A percentile compares a stretch with the other conserved stretches of the same genome.
Conservation (phyloP, 441 rosid genomes). For the Populus trichocarpa region DNA sequence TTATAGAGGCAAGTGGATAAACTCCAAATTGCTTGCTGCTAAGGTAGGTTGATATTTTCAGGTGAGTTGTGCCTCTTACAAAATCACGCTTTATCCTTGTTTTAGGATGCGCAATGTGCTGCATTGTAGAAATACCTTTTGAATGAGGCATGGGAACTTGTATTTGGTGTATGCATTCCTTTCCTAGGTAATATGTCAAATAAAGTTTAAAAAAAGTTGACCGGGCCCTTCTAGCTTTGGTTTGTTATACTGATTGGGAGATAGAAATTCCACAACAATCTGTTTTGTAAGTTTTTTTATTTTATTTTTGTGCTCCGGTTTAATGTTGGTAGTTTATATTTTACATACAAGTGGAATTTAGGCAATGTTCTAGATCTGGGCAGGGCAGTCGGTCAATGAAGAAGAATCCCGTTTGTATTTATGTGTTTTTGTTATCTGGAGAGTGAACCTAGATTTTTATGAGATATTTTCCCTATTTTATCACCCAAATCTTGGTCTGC, state of each 20-base stretch:
- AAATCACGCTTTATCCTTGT: conserved; percentile 17
- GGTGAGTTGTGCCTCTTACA: conserved; percentile 73
- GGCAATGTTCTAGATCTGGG: not conserved
- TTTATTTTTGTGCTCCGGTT: not conserved
- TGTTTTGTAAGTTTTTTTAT: not conserved
- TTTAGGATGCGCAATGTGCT: conserved; percentile 9
- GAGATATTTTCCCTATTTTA: not conserved
- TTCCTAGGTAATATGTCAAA: not conserved
- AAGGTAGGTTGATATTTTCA: conserved; percentile 86
- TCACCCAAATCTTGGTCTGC: not conserved
- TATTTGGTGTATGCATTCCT: conserved; percentile 7
- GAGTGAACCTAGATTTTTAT: not conserved
- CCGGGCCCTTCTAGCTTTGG: not conserved
- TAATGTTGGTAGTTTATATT: not conserved
- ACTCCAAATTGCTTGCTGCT: conserved; percentile 77
- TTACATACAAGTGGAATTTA: not conserved
- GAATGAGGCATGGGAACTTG: conserved; percentile 8
- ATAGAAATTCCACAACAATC: not conserved
- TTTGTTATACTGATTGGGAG: not conserved
- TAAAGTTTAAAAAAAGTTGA: not conserved
- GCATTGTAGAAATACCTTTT: conserved; percentile 8
- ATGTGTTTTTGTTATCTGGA: not conserved
- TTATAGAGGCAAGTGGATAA: conserved; percentile 84
- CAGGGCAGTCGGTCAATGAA: not conserved
- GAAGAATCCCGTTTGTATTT: not conserved